Evolutionary conservation across 208 protist genomes (phyloP), one percentile per base, ranked within the genome.

Genomic region (Crithidia fasciculata): DNA sequence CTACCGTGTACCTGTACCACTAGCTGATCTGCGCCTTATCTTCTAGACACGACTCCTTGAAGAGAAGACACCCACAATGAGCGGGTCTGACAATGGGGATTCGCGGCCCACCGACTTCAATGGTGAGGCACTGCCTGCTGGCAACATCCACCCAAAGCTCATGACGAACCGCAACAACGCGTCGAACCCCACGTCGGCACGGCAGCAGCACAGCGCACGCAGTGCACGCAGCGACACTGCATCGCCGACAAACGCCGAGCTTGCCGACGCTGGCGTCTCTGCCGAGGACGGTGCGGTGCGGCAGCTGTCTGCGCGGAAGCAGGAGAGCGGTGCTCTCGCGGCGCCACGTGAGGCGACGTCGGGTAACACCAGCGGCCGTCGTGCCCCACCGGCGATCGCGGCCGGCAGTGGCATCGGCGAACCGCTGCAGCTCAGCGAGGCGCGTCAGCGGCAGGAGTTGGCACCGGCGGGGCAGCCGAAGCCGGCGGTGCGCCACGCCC

Each of bases 121-220:
- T 16, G 69, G 45, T 7, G 47, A 45, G 58, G 65, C 9, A 15
- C 58, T 55, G 47, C 55, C 56, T 5, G 15, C 5, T 4, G 4
- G 37, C 19, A 74, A 60, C 19, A 54, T 89, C n/a, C 84, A 92
- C 65, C 80, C 87, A 28, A 92, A 86, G 67, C 77, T 92, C 9
- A 82, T 82, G 70, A 89, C 87, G 2, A 76, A 84, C 68, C 74
- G 78, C 45, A 70, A 74, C 63, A 59, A 40, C 40, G 47, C 18
- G 49, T 78, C 70, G 3, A 41, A 43, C 16, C 58, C 45, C 40
- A 69, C 41, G 15, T 73, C 72, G 28, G 61, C 78, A 4, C 63
- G 50, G 12, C 78, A 44, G 12, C 78, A 44, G 39, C 63, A 40
- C 12, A 58, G 67, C 5, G 45, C 59, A 5, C 67, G 15, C n/a